A percentile compares a stretch with the other conserved stretches of the same genome.
Evolutionary conservation across 805 yeast genomes (phyloP).

Genomic region (Suhomyces sp.): DNA sequence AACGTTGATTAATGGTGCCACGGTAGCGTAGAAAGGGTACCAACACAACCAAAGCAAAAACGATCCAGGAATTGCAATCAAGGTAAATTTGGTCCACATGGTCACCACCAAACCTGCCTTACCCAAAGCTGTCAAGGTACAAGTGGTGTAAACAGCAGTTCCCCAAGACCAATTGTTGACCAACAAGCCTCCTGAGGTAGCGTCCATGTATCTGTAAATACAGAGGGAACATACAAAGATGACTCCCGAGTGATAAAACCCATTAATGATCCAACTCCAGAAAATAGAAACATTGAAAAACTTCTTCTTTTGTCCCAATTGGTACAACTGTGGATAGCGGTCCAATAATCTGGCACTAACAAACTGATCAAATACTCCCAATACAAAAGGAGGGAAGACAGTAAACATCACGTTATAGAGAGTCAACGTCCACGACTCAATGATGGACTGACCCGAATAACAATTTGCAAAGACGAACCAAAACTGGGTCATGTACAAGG

Average conservation of each 20-base stretch:
- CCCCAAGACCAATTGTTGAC: slow-evolving; percentile 97
- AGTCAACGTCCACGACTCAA: slow-evolving; percentile 97
- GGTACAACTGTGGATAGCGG: slow-evolving; percentile 89
- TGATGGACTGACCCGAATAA: slow-evolving; percentile 91
- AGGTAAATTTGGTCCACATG: slow-evolving; percentile 91
- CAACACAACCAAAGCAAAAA: slow-evolving; percentile 76
- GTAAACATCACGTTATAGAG: slow-evolving; percentile 93
- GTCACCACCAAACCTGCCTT: slow-evolving; percentile 92
- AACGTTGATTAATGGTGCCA: slow-evolving; percentile 81
- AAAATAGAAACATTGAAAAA: slow-evolving; percentile 89
- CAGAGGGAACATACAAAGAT: slow-evolving; percentile 70
- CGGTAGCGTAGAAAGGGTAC: slow-evolving; percentile 80
- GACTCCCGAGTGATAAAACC: slow-evolving; percentile 88
- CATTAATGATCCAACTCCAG: slow-evolving; percentile 97
- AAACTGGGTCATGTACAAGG: slow-evolving; percentile 95
- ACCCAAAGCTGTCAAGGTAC: slow-evolving; percentile 85
- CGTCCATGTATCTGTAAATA: slow-evolving; percentile 67
- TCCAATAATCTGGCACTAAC: slow-evolving; percentile 86
- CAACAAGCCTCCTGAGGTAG: slow-evolving; percentile 61
- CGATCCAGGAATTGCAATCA: slow-evolving; percentile 94
- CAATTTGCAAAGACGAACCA: slow-evolving; percentile 95
- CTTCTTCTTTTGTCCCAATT: slow-evolving; percentile 81
- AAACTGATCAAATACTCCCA: slow-evolving; percentile 96
- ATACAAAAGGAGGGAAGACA: slow-evolving; percentile 90
- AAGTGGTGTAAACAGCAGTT: slow-evolving; percentile 80